Base-by-base conservation (phyloP, 1,284 basidiomycete species). In the Pholiota adiposa region DNA sequence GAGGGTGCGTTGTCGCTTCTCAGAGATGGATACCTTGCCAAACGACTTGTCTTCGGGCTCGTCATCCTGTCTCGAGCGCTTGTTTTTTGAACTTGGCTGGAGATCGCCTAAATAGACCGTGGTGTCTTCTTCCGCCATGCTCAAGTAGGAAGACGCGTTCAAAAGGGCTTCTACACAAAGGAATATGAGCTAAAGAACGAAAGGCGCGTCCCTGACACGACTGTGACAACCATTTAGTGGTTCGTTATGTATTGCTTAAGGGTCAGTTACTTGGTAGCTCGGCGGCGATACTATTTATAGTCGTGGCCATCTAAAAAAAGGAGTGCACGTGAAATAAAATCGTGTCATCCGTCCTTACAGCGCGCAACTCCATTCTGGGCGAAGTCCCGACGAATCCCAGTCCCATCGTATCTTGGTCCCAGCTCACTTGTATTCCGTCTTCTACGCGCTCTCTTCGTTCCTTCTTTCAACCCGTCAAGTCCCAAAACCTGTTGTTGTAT, bases 1-100 rank as follows among this genome's bases (percentile, higher is more conserved):
- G n/a, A 91, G 77, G 0, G 86, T 89, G 19, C 80, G 75, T 73
- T 91, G 89, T 52, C 89, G 82, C 68, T 91, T 91, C 43, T 74
- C 68, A 7, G 73, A 63, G 8, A 72, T 73, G 27, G 73, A 69
- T 9, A 69, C 60, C 23, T 71, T 66, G 44, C 54, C 53, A 18
- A 55, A 58, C 51, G 25, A 29, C 27, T 63, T 38, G 48, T 50
- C 53, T 31, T 27, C 62, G 40, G 61, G 49, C 38, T 44, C 61
- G 34, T 56, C 58, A 21, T 56, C 53, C 48, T 56, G 48, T 25
- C 55, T 21, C 8, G 57, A 46, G n/a, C 60, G 62, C 33, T 58
- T 43, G 25, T 51, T 51, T 33, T 49, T 23, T 19, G 36, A 36
- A 34, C 46, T 25, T 2, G 33, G 18, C 23, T 57, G 46, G 14